A percentile compares a stretch with the other conserved stretches of the same genome.
These are phyloP conservation scores for Pelargonium australe DNA, from an alignment of 441 rosid species.

Conservation along the genomic window DNA sequence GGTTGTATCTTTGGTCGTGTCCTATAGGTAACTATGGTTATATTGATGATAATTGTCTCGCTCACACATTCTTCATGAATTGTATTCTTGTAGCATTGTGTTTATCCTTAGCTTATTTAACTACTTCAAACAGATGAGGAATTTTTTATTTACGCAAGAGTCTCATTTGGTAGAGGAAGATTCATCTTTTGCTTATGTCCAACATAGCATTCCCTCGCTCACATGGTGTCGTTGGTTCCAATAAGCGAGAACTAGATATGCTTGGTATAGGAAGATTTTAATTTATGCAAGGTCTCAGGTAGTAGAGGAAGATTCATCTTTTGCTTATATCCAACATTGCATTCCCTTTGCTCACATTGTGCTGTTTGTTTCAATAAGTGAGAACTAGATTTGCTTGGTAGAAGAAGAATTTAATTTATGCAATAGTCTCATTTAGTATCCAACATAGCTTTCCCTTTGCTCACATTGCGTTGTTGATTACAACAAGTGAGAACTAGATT, in stretches of 20 bases:
- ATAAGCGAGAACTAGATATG: not conserved
- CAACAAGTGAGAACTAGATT: not conserved
- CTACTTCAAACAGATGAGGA: not conserved
- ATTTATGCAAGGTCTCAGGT: not conserved
- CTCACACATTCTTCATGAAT: too few relatives aligned
- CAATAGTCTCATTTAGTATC: not conserved
- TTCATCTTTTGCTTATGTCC: not conserved
- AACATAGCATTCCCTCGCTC: not conserved
- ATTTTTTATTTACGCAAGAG: not conserved
- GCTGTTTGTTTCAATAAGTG: not conserved
- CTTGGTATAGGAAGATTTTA: not conserved
- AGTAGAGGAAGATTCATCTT: not conserved
- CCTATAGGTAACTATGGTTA: too few relatives aligned
- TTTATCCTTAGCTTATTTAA: too few relatives aligned
- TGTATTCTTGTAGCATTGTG: too few relatives aligned
- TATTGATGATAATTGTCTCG: too few relatives aligned
- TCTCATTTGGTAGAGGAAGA: not conserved
- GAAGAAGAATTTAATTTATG: not conserved
- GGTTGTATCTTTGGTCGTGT: not conserved
- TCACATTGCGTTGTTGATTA: not conserved
- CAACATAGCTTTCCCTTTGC: not conserved
- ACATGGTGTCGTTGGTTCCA: not conserved
- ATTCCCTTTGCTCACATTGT: not conserved
- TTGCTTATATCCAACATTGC: not conserved
- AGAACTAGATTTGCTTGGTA: not conserved